Percentiles rank a stretch among this genome's conserved stretches.
Evolutionary conservation across 2,329 filamentous ascomycete genomes (phyloP).

Genomic region (Fusarium sp.): DNA sequence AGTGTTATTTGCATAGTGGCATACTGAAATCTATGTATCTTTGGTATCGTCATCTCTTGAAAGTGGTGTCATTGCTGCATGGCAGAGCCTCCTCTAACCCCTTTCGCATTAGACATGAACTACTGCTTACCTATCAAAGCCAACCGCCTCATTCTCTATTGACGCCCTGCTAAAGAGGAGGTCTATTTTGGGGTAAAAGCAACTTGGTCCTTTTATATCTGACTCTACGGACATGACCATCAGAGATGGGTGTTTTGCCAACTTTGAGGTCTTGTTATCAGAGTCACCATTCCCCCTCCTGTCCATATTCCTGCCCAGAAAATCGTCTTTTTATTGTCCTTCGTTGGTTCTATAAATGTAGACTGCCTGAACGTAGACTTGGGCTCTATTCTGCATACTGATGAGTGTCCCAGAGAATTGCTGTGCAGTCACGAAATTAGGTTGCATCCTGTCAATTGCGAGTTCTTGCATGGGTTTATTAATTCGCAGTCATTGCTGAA

Average conservation of each 20-base stretch:
- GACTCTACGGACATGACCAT: background rate
- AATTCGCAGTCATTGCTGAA: too few species aligned
- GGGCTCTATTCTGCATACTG: background rate
- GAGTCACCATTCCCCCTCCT: background rate
- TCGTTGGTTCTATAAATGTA: background rate
- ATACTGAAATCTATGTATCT: background rate
- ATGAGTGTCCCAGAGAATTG: background rate
- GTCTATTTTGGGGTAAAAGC: background rate
- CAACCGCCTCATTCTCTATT: slow-evolving; percentile 19
- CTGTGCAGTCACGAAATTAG: background rate
- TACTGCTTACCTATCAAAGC: slow-evolving; percentile 1
- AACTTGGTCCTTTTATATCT: background rate
- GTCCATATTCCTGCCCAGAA: background rate
- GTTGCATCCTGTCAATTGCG: background rate
- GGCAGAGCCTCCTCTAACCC: slow-evolving; percentile 30
- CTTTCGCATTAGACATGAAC: slow-evolving; percentile 23
- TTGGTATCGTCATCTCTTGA: background rate
- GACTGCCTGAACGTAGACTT: background rate
- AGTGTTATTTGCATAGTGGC: background rate
- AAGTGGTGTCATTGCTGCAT: slow-evolving; percentile 20
- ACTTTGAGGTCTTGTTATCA: background rate
- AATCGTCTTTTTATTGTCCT: background rate
- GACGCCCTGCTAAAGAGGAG: slow-evolving; percentile 12
- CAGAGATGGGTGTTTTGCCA: background rate
- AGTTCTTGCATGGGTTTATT: background rate